These are phyloP conservation scores for Tulasnella sp. DNA, from an alignment of 768 basidiomycete species.

Conservation along the genomic window DNA sequence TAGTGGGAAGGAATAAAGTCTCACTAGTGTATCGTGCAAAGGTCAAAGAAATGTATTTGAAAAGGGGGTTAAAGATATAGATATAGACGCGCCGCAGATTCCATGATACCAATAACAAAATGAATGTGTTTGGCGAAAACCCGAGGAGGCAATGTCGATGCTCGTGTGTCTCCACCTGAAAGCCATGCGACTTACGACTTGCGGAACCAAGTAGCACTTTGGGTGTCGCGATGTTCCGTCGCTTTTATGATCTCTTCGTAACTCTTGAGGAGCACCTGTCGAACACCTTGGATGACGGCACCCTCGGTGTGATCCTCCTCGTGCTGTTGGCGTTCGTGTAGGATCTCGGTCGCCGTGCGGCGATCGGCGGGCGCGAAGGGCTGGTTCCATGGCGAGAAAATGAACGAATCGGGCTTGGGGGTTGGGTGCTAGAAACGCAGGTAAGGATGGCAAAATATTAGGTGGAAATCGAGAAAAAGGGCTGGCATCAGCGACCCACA, in stretches of 20 bases:
- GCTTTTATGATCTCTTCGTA: slow-evolving; percentile 15
- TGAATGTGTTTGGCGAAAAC: too few relatives aligned
- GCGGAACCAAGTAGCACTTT: neutral
- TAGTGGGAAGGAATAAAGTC: too few relatives aligned
- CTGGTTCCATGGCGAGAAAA: slow-evolving; percentile 52
- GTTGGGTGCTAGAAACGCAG: slow-evolving; percentile 53
- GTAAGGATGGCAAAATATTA: too few relatives aligned
- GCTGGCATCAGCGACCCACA: too few relatives aligned
- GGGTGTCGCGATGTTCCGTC: neutral
- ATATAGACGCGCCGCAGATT: too few relatives aligned
- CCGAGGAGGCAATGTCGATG: too few relatives aligned
- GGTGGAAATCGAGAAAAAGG: too few relatives aligned
- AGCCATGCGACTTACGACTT: neutral
- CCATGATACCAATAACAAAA: neutral
- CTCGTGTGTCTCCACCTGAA: neutral
- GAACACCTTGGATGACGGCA: slow-evolving; percentile 25
- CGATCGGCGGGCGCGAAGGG: slow-evolving; percentile 59
- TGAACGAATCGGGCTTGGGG: slow-evolving; percentile 41
- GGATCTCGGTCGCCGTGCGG: slow-evolving; percentile 46
- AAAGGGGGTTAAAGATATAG: too few relatives aligned
- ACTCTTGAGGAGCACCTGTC: slow-evolving; percentile 28
- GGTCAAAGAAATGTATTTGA: too few relatives aligned
- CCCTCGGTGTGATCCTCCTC: slow-evolving; percentile 18
- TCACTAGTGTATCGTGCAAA: too few relatives aligned
- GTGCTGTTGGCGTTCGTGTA: slow-evolving; percentile 33